phyloP scores from a whole-genome alignment of 2,329 filamentous ascomycete species.

The Aspergillus calidoustus region DNA sequence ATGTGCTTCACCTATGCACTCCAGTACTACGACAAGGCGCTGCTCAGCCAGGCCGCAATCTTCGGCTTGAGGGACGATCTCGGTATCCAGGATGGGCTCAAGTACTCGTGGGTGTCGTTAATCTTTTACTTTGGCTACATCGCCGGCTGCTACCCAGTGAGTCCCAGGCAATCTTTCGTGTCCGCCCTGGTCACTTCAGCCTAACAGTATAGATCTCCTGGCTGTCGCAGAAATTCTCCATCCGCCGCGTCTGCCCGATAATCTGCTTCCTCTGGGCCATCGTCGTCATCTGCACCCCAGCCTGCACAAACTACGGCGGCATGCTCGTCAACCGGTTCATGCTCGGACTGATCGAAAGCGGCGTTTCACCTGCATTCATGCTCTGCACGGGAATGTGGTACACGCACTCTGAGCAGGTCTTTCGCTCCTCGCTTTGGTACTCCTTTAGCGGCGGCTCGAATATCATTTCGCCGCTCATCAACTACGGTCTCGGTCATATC shows the following conservation, averaged over 20 bases:
- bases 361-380: constrained; percentile 20
- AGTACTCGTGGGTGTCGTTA: constrained; percentile 20
- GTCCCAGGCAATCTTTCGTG: neutral
- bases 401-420: constrained; percentile 20
- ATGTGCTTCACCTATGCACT: constrained; percentile 22
- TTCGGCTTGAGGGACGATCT: constrained; percentile 18
- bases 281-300: constrained; percentile 16
- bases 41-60: constrained; percentile 20
- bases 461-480: constrained; percentile 19
- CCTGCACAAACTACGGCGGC: constrained; percentile 17
- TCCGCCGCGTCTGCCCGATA: constrained; percentile 13
- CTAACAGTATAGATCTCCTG: constrained; percentile 11
- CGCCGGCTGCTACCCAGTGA: constrained; percentile 13
- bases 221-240: constrained; percentile 14
- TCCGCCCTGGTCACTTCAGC: no score
- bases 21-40: constrained; percentile 22
- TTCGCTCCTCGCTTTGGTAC: constrained; percentile 18
- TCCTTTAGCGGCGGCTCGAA: constrained; percentile 20
- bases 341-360: constrained; percentile 18
- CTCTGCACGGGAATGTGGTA: constrained; percentile 20
- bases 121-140: constrained; percentile 22
- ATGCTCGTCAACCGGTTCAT: constrained; percentile 20
- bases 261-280: constrained; percentile 20
- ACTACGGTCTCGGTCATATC: constrained; percentile 20
- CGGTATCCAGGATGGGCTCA: constrained; percentile 13